Conservation (phyloP, 139 green algal genomes). For the Desmodesmus armatus region DNA sequence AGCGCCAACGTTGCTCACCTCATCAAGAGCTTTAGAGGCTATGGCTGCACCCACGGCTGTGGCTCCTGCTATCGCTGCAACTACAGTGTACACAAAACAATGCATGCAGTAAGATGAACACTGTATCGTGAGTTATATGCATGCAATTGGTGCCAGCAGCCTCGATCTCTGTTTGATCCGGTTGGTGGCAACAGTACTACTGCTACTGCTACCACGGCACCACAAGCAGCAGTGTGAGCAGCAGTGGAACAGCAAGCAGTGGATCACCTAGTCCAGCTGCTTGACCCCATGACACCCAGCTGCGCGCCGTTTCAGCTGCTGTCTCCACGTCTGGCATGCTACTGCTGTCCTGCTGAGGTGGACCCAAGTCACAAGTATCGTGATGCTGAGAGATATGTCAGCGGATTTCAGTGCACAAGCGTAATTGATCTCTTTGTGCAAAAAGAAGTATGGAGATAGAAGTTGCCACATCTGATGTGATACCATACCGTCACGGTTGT, state of each 20-base stretch:
- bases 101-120: too few relatives aligned
- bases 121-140: not conserved
- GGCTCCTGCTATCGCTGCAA: conserved; percentile 37
- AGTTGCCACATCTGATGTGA: too few relatives aligned
- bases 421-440: not conserved
- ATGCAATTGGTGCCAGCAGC: too few relatives aligned
- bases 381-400: not conserved
- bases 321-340: conserved; percentile 35
- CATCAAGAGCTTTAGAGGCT: conserved; percentile 87
- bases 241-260: not conserved
- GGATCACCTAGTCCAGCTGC: conserved; percentile 31
- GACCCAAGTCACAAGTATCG: not conserved
- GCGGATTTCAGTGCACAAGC: not conserved
- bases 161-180: too few relatives aligned
- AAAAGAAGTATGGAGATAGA: too few relatives aligned
- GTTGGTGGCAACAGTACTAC: not conserved
- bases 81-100: not conserved
- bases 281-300: conserved; percentile 40
- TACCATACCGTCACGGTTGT: too few relatives aligned
- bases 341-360: not conserved
- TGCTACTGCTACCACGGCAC: not conserved
- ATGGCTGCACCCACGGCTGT: conserved; percentile 92
- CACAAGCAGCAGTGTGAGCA: not conserved
- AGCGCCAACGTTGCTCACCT: conserved; percentile 89
- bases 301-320: conserved; percentile 25